phyloP scores from a whole-genome alignment of 192 early-diverging fungal genomes.

The Lobosporangium transversale region DNA sequence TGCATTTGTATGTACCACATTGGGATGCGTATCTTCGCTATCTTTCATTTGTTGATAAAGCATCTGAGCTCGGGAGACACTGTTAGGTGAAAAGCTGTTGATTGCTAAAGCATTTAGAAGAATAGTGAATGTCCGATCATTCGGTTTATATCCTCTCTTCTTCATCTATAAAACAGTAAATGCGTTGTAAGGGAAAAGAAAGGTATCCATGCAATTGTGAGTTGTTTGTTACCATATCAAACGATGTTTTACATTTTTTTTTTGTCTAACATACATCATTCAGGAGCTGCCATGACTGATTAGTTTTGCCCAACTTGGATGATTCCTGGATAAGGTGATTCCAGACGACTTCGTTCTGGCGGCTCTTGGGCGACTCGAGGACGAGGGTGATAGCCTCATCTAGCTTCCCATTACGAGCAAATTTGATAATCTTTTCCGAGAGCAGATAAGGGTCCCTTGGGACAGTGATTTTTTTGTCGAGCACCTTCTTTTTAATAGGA shows the following conservation, averaged over 20 bases:
- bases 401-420: slow-evolving; percentile 34
- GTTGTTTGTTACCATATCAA: not conserved
- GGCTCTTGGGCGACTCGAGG: slow-evolving; percentile 25
- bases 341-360: slow-evolving; percentile 53
- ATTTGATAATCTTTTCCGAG: slow-evolving; percentile 44
- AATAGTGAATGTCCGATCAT: slow-evolving; percentile 37
- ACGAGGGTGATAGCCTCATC: slow-evolving; percentile 50
- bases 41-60: slow-evolving; percentile 34
- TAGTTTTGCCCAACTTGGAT: slow-evolving; percentile 37
- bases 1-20: slow-evolving; percentile 40
- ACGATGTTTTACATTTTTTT: not conserved
- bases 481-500: slow-evolving; percentile 15
- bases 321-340: slow-evolving; percentile 53
- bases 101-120: slow-evolving; percentile 49
- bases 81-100: slow-evolving; percentile 35
- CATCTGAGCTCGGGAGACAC: slow-evolving; percentile 29
- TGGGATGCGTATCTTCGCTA: slow-evolving; percentile 8
- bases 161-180: slow-evolving; percentile 37
- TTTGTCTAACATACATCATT: slow-evolving; percentile 28
- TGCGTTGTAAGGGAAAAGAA: not conserved
- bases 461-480: slow-evolving; percentile 41
- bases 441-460: slow-evolving; percentile 52
- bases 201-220: not conserved
- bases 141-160: slow-evolving; percentile 42
- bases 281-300: slow-evolving; percentile 33